Evolutionary conservation across 305 asterid genomes (phyloP).

Genomic region (Rubia balearica): DNA sequence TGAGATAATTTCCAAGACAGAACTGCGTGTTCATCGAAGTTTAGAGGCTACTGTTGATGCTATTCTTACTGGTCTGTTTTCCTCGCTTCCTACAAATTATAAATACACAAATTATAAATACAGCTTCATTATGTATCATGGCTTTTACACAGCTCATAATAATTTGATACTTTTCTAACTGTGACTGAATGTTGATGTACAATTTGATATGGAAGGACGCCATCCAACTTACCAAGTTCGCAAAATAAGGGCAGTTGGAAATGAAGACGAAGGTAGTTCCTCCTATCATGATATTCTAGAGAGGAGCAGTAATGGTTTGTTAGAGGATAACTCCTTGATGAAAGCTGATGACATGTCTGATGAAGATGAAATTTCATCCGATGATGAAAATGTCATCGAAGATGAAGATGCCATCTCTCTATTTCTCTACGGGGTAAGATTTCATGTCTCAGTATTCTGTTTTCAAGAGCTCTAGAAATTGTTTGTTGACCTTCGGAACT

Average conservation of each 20-base stretch:
- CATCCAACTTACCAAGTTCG: conserved; percentile 70
- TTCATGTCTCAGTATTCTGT: not conserved
- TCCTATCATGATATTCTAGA: conserved; percentile 30
- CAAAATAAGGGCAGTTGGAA: conserved; percentile 40
- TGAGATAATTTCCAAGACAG: conserved; percentile 81
- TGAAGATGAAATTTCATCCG: conserved; percentile 18
- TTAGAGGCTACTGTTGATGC: conserved; percentile 92
- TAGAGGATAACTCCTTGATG: conserved; percentile 26
- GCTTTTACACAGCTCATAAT: conserved; percentile 9
- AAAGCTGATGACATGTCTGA: conserved; percentile 19
- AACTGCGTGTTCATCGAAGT: conserved; percentile 66
- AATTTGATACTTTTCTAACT: not conserved
- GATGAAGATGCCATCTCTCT: conserved; percentile 45
- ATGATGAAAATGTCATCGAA: conserved; percentile 30
- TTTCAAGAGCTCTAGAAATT: not conserved
- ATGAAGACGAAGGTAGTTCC: conserved; percentile 27
- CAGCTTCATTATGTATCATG: not conserved
- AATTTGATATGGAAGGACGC: conserved; percentile 48
- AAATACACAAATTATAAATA: not conserved
- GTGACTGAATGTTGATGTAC: conserved; percentile 13
- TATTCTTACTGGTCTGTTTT: conserved; percentile 60
- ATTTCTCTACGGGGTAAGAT: conserved; percentile 92
- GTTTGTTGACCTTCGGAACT: not conserved
- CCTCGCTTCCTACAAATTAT: conserved; percentile 8
- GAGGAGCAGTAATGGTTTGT: conserved; percentile 27